A percentile compares a stretch with the other conserved stretches of the same genome.
These are phyloP conservation scores for Fusarium sterilihyphosum DNA, from an alignment of 2,329 filamentous ascomycete species.

Conservation along the genomic window DNA sequence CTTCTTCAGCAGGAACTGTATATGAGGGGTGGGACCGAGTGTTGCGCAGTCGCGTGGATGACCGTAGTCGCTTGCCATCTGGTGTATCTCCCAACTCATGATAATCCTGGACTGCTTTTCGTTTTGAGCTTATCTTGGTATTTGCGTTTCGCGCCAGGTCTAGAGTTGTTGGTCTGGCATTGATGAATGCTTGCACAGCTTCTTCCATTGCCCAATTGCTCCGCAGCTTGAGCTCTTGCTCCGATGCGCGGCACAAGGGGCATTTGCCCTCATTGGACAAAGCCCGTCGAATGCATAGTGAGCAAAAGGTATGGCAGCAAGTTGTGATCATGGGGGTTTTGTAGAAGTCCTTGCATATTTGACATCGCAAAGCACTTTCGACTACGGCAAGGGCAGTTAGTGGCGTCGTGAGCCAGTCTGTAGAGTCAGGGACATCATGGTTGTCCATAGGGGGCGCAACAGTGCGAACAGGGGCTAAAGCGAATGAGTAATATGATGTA, in stretches of 20 bases:
- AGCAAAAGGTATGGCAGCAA: slow-evolving; percentile 97
- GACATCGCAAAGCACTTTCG: slow-evolving; percentile 88
- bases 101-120: slow-evolving; percentile 56
- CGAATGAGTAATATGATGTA: not conserved
- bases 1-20: slow-evolving; percentile 20
- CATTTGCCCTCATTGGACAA: slow-evolving; percentile 87
- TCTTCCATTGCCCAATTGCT: slow-evolving; percentile 89
- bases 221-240: slow-evolving; percentile 86
- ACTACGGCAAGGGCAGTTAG: slow-evolving; percentile 74
- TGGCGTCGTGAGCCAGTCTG: slow-evolving; percentile 82
- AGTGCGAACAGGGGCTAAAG: not conserved
- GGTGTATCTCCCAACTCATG: slow-evolving; percentile 42
- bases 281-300: slow-evolving; percentile 89
- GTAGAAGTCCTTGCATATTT: slow-evolving; percentile 98
- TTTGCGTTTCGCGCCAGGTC: slow-evolving; percentile 64
- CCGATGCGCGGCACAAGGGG: slow-evolving; percentile 79
- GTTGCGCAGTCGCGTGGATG: slow-evolving; percentile 61
- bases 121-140: slow-evolving; percentile 55
- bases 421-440: slow-evolving; percentile 74
- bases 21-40: slow-evolving; percentile 50
- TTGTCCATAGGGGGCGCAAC: slow-evolving; percentile 43
- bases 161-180: slow-evolving; percentile 70
- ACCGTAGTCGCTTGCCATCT: slow-evolving; percentile 61
- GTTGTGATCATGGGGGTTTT: slow-evolving; percentile 93
- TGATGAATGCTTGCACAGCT: slow-evolving; percentile 80